Evolutionary conservation across 441 rosid genomes (phyloP).

Genomic region (Mallotus japonicus): DNA sequence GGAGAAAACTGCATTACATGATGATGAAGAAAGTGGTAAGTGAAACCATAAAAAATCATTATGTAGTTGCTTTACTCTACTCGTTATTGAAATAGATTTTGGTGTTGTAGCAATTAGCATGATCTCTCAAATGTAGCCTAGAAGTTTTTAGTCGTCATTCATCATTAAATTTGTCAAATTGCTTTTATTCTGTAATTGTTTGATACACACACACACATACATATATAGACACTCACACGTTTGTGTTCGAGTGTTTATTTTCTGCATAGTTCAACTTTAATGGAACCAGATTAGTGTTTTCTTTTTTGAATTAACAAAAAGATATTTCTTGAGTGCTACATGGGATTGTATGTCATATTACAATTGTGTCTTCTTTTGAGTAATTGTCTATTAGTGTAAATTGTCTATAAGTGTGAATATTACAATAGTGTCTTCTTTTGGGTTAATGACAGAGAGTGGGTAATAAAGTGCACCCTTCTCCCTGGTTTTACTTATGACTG

Average conservation of each 20-base stretch:
- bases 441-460: background rate
- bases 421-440: background rate
- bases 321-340: background rate
- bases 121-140: constrained; percentile 11
- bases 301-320: background rate
- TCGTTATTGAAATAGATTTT: constrained; percentile 2
- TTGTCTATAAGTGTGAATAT: too few relatives aligned
- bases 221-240: too few relatives aligned
- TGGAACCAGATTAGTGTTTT: background rate
- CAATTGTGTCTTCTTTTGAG: too few relatives aligned
- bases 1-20: constrained; percentile 65
- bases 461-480: background rate
- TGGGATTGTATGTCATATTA: background rate
- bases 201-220: background rate
- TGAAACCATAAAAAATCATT: background rate
- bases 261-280: background rate
- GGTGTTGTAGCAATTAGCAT: background rate
- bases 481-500: background rate
- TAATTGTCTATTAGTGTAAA: too few relatives aligned
- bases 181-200: background rate
- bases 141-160: background rate
- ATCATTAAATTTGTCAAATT: background rate
- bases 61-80: background rate
- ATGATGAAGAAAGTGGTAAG: constrained; percentile 75
- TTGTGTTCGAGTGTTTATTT: background rate